Conservation (phyloP, 83 land plant species). For the Picea abies region DNA sequence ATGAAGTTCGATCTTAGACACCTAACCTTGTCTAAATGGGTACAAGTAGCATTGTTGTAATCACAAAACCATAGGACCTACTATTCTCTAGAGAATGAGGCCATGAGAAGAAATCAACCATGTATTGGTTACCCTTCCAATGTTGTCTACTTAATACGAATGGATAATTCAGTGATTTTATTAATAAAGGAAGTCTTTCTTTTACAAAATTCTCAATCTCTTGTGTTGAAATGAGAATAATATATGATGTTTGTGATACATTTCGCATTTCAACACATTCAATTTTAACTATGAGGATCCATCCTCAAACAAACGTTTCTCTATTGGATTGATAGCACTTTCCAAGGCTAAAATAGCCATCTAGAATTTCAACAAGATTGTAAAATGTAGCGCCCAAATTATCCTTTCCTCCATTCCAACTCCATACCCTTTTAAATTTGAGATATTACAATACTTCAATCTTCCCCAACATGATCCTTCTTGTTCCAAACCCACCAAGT, state of each 20-base stretch:
- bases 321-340: background rate
- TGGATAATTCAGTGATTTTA: too few relatives aligned
- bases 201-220: too few relatives aligned
- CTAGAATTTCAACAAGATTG: background rate
- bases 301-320: background rate
- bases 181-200: too few relatives aligned
- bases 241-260: too few relatives aligned
- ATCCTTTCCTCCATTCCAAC: background rate
- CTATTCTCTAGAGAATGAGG: slow-evolving; percentile 58
- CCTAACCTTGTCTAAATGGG: slow-evolving; percentile 46
- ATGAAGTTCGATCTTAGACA: slow-evolving; percentile 64
- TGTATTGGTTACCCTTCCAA: too few relatives aligned
- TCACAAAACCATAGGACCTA: slow-evolving; percentile 43
- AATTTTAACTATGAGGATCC: background rate
- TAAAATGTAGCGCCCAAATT: background rate
- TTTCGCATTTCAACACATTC: too few relatives aligned
- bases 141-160: too few relatives aligned
- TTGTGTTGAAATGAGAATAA: too few relatives aligned
- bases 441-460: slow-evolving; percentile 46
- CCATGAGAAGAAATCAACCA: too few relatives aligned
- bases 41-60: slow-evolving; percentile 48
- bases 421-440: background rate
- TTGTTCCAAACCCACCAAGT: slow-evolving; percentile 53
- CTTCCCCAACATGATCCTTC: slow-evolving; percentile 62
- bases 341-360: background rate